Evolutionary conservation across 2,329 filamentous ascomycete species (phyloP).

Genomic region (Harringtonia lauricola): DNA sequence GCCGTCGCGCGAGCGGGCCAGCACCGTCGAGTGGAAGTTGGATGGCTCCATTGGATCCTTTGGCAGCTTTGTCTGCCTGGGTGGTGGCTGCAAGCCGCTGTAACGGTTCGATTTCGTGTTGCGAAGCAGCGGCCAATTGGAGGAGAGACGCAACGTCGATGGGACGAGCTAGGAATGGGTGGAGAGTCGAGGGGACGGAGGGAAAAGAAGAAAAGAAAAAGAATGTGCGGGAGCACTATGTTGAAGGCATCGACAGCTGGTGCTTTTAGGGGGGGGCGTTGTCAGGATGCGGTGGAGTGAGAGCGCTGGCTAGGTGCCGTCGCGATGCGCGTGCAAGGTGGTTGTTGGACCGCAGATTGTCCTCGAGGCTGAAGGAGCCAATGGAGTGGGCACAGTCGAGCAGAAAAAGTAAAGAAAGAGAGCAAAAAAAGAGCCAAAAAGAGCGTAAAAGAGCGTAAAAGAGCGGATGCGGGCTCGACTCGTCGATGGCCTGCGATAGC

Average conservation of each 20-base stretch:
- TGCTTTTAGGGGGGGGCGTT: slow-evolving; percentile 2
- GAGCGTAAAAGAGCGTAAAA: too few species aligned
- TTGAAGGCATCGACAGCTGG: background rate
- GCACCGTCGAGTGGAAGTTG: slow-evolving; percentile 37
- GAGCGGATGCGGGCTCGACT: background rate
- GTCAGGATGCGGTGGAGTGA: background rate
- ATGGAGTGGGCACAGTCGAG: too few species aligned
- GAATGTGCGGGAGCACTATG: background rate
- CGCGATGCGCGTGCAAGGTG: background rate
- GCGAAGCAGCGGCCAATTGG: too few species aligned
- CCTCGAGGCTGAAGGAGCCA: background rate
- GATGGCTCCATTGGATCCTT: slow-evolving; percentile 31
- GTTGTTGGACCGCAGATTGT: background rate
- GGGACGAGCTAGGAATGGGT: too few species aligned
- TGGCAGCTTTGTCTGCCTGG: too few species aligned
- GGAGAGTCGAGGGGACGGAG: too few species aligned
- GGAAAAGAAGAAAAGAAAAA: background rate
- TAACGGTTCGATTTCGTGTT: too few species aligned
- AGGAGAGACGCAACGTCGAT: too few species aligned
- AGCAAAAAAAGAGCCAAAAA: too few species aligned
- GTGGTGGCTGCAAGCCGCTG: too few species aligned
- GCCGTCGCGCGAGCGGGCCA: slow-evolving; percentile 32
- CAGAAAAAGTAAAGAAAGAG: too few species aligned
- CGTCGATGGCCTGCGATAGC: too few species aligned
- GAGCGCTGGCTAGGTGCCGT: background rate